Percentiles rank a stretch among this genome's conserved stretches.
These are phyloP conservation scores for Ogataea hybrid DNA, from an alignment of 1,139 yeast genomes.

Conservation along the genomic window DNA sequence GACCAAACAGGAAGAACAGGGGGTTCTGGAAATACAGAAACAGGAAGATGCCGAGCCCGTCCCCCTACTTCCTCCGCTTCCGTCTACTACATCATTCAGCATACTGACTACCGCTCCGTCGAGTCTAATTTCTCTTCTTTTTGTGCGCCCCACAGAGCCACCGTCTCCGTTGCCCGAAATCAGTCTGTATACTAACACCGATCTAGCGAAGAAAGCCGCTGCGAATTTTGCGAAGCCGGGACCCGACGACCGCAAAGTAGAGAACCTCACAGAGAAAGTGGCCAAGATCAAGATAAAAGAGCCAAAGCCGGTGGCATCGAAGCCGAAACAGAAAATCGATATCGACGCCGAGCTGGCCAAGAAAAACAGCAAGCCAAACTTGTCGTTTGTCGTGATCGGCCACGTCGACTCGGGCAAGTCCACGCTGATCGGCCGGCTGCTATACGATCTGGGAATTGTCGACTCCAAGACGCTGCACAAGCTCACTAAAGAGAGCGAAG, in stretches of 20 bases:
- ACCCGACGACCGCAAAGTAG: conserved; percentile 72
- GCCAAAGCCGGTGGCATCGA: conserved; percentile 36
- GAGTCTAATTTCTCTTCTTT: conserved; percentile 2
- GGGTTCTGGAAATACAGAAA: no score
- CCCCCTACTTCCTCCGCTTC: background rate
- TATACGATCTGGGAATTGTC: conserved; percentile 79
- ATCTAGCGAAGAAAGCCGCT: conserved; percentile 41
- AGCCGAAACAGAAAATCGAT: conserved; percentile 43
- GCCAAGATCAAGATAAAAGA: conserved; percentile 24
- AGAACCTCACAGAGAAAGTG: conserved; percentile 31
- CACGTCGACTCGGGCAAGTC: conserved; percentile 99
- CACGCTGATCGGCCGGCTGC: conserved; percentile 85
- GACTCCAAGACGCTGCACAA: conserved; percentile 76
- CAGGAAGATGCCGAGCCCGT: no score
- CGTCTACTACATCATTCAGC: background rate
- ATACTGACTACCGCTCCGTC: conserved; percentile 1
- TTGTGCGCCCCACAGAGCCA: background rate
- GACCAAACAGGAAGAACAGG: background rate
- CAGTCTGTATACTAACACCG: conserved; percentile 38
- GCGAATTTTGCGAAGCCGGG: conserved; percentile 67
- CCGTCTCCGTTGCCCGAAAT: conserved; percentile 1
- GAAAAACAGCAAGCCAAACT: conserved; percentile 53
- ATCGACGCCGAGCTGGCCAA: conserved; percentile 40
- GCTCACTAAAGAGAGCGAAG: conserved; percentile 75
- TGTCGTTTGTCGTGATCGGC: conserved; percentile 85